Conservation (phyloP, 2,329 filamentous ascomycete genomes). For the Orbilia blumenaviensis region DNA sequence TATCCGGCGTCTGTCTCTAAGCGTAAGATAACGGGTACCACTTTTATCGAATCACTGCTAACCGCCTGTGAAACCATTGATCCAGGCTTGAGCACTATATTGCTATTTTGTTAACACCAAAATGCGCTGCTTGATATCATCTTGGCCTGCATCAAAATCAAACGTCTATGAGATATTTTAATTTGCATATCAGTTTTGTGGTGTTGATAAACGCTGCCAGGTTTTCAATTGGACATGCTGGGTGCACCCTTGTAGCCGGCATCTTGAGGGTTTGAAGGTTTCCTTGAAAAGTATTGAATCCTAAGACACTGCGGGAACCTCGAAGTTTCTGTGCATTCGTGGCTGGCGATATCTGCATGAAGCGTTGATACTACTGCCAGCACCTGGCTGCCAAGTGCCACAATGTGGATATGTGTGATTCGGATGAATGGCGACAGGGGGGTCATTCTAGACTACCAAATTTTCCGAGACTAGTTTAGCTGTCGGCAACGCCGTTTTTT, state of each 20-base stretch:
- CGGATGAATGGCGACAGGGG: slow-evolving; percentile 45
- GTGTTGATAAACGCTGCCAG: no score
- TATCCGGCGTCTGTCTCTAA: no score
- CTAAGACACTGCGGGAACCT: not conserved
- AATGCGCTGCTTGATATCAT: no score
- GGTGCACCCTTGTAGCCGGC: not conserved
- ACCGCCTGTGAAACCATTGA: no score
- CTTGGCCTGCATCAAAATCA: no score
- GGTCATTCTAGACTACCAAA: not conserved
- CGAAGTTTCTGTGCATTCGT: not conserved
- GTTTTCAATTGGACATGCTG: no score
- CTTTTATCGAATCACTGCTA: no score
- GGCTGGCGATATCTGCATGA: not conserved
- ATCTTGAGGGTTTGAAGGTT: not conserved
- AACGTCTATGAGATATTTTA: no score
- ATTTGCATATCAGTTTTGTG: no score
- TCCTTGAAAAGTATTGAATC: not conserved
- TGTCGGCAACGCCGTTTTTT: slow-evolving; percentile 25
- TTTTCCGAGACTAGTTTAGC: slow-evolving; percentile 17
- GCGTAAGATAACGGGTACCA: no score
- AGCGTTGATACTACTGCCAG: not conserved
- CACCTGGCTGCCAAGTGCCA: slow-evolving; percentile 16
- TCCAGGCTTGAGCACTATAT: no score
- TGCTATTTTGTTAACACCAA: no score
- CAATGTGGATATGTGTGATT: slow-evolving; percentile 17